These are phyloP conservation scores for Kodamaea leandrae DNA, from an alignment of 805 yeast species.

Conservation along the genomic window DNA sequence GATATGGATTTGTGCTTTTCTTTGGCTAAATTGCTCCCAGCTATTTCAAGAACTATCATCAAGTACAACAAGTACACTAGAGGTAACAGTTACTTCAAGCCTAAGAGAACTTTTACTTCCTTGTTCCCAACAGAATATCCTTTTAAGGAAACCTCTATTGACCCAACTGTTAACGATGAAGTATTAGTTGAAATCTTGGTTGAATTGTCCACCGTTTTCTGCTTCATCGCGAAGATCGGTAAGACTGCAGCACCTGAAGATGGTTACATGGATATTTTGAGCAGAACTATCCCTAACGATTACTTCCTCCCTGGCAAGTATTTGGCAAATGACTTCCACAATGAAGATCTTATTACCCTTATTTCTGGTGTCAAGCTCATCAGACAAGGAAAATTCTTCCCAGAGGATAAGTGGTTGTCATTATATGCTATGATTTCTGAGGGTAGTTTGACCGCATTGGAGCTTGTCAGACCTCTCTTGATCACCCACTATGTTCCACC, in stretches of 20 bases:
- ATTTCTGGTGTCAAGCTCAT: slow-evolving; percentile 51
- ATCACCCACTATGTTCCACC: slow-evolving; percentile 51
- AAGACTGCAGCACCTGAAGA: slow-evolving; percentile 38
- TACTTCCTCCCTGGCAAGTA: slow-evolving; percentile 41
- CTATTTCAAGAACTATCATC: slow-evolving; percentile 49
- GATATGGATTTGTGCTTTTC: slow-evolving; percentile 45
- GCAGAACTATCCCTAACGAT: slow-evolving; percentile 28
- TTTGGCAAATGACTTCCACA: slow-evolving; percentile 41
- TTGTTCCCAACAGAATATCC: slow-evolving; percentile 72
- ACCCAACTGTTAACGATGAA: slow-evolving; percentile 70
- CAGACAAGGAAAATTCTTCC: slow-evolving; percentile 57
- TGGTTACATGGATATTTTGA: slow-evolving; percentile 44
- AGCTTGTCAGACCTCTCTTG: slow-evolving; percentile 51
- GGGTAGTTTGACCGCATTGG: slow-evolving; percentile 53
- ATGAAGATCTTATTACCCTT: slow-evolving; percentile 41
- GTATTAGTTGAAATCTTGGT: slow-evolving; percentile 66
- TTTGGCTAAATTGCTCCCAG: slow-evolving; percentile 52
- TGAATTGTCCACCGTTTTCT: slow-evolving; percentile 64
- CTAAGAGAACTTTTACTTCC: slow-evolving; percentile 62
- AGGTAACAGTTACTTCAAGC: slow-evolving; percentile 46
- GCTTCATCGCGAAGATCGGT: slow-evolving; percentile 53
- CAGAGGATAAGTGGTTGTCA: slow-evolving; percentile 72
- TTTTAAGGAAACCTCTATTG: slow-evolving; percentile 61
- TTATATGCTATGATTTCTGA: slow-evolving; percentile 57
- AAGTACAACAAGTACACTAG: slow-evolving; percentile 51